A percentile compares a stretch with the other conserved stretches of the same genome.
phyloP scores from a whole-genome alignment of 2,329 filamentous ascomycete genomes.

The Cercospora sp. region DNA sequence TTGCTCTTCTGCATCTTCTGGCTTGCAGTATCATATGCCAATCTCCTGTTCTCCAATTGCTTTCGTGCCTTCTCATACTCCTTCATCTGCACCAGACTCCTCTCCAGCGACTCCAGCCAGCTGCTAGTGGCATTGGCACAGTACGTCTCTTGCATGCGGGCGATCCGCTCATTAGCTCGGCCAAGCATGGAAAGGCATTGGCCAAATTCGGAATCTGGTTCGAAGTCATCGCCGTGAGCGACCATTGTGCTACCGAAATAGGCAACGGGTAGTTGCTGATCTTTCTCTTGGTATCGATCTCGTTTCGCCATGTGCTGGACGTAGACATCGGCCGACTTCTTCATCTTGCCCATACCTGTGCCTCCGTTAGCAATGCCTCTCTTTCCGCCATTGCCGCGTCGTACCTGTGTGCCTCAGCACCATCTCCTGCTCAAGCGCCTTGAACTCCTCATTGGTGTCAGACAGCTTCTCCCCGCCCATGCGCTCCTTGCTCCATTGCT shows the following conservation, averaged over 20 bases:
- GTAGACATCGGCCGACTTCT: constrained; percentile 81
- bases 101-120: constrained; percentile 90
- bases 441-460: constrained; percentile 85
- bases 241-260: constrained; percentile 85
- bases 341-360: constrained; percentile 83
- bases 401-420: constrained; percentile 81
- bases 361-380: constrained; percentile 6
- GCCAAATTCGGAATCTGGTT: constrained; percentile 85
- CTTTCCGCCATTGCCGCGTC: background rate
- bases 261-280: constrained; percentile 78
- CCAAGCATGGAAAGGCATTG: constrained; percentile 79
- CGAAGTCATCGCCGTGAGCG: constrained; percentile 87
- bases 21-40: constrained; percentile 87
- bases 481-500: constrained; percentile 97
- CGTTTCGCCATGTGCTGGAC: constrained; percentile 85
- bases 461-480: constrained; percentile 93
- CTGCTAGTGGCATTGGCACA: constrained; percentile 73
- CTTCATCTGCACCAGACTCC: constrained; percentile 91
- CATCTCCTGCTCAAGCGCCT: constrained; percentile 87
- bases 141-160: constrained; percentile 81
- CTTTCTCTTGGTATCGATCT: constrained; percentile 81
- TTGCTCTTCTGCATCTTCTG: constrained; percentile 91
- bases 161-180: constrained; percentile 82
- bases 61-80: constrained; percentile 91
- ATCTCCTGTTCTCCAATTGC: constrained; percentile 85